Evolutionary conservation across 805 yeast genomes (phyloP), one percentile per base, ranked within the genome.

Genomic region (Candida patagonica): DNA sequence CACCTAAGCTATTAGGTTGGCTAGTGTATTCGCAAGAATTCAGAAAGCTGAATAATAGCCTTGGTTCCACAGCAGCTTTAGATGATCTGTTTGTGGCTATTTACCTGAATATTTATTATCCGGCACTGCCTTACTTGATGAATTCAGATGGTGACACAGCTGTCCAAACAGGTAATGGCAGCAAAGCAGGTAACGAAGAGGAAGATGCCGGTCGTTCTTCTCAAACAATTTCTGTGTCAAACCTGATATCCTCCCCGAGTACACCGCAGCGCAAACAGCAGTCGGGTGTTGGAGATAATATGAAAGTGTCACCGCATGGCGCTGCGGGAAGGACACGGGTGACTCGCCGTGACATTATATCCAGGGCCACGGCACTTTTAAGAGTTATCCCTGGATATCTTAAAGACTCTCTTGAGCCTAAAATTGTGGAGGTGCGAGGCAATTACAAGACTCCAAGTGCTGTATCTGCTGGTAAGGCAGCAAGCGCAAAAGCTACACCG

Each of bases 11-110:
- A 15, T 8, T 20, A 17, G 30, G 40, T 9, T 29, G 34, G 34
- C 19, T 27, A 26, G 30, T 52, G 30, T 52, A 44, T 32, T 53
- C 54, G 0, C 44, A 70, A 12, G 88, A 80, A 37, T 66, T 82
- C 50, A 68, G 84, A 46, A 71, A 80, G 43, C 68, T 80, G 60
- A 84, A 86, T 44, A 82, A 80, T 54, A 94, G 94, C 0, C 79
- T 78, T 56, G 89, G 87, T 0, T 76, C 92, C 2, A 81, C 92
- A 0, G 56, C 57, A 1, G 75, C 85, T 0, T 72, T 82, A 40
- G 95, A 84, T 56, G 92, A 84, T 46, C 72, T 84, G 0, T 74
- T 74, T 44, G 76, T 78, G 26, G 70, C 79, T 6, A 54, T 80
- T 0, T 85, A 68, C 50, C 58, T 84, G 52, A 65, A 63, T 40